These are phyloP conservation scores for Wickerhamiella vanderwaltii DNA, from an alignment of 805 yeast species.

Conservation along the genomic window DNA sequence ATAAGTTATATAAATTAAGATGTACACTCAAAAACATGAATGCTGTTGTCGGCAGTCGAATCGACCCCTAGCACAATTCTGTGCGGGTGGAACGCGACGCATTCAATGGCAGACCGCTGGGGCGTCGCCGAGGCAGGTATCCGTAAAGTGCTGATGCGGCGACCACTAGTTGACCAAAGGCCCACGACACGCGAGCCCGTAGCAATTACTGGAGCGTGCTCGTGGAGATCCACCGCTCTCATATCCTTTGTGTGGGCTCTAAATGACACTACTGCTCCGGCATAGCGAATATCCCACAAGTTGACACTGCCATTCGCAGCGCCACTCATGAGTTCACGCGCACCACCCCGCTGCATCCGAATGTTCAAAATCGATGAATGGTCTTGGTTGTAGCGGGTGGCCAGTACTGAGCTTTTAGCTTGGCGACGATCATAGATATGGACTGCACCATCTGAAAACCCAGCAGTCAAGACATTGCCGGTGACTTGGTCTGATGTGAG, in stretches of 20 bases:
- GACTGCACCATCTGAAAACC: slow-evolving; percentile 81
- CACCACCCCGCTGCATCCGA: slow-evolving; percentile 95
- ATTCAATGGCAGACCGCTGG: slow-evolving; percentile 33
- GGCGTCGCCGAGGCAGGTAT: slow-evolving; percentile 31
- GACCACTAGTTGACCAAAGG: slow-evolving; percentile 79
- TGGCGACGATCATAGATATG: slow-evolving; percentile 84
- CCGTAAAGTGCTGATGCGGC: slow-evolving; percentile 46
- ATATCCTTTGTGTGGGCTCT: slow-evolving; percentile 40
- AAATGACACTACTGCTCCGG: slow-evolving; percentile 56
- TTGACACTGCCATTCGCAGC: slow-evolving; percentile 65
- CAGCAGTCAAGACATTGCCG: slow-evolving; percentile 80
- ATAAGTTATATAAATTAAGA: not conserved
- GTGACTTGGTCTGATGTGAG: slow-evolving; percentile 92
- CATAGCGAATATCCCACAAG: slow-evolving; percentile 76
- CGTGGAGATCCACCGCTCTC: slow-evolving; percentile 75
- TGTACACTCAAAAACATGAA: slow-evolving; percentile 13
- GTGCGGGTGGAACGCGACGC: slow-evolving; percentile 80
- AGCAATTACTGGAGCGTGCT: slow-evolving; percentile 90
- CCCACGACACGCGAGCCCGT: slow-evolving; percentile 73
- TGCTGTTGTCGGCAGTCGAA: slow-evolving; percentile 22
- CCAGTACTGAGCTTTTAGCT: slow-evolving; percentile 76
- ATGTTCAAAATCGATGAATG: slow-evolving; percentile 57
- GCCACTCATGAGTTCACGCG: slow-evolving; percentile 78
- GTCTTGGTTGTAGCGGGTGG: slow-evolving; percentile 57
- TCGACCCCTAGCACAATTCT: slow-evolving; percentile 84